Conservation (phyloP, 257 asterid species). For the Solanum ossicruentum region DNA sequence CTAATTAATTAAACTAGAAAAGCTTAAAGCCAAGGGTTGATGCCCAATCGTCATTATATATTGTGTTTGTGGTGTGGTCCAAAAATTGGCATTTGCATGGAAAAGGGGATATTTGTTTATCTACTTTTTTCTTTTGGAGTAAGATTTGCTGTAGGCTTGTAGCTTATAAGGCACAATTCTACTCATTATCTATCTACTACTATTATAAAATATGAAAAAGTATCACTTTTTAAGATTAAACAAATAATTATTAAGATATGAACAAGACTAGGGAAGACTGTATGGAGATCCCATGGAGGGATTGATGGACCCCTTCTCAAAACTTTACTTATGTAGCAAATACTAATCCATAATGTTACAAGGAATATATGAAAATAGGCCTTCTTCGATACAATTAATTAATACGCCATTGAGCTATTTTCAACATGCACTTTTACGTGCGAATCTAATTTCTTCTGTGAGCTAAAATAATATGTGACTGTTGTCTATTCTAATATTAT, state of each 20-base stretch:
- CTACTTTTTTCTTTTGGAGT: not conserved
- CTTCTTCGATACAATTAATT: not conserved
- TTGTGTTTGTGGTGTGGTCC: not conserved
- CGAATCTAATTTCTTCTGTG: not conserved
- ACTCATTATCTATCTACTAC: not conserved
- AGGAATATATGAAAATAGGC: not conserved
- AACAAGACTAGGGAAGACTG: not conserved
- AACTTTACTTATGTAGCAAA: not conserved
- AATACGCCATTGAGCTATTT: not conserved
- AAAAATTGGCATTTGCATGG: not conserved
- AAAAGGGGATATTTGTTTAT: not conserved
- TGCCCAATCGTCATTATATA: not conserved
- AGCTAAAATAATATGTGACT: not conserved
- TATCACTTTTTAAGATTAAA: not conserved
- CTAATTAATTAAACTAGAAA: not conserved
- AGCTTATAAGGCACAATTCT: slow-evolving; percentile 1
- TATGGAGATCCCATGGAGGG: not conserved
- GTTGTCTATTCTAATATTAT: no score
- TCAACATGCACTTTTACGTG: not conserved
- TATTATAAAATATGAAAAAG: not conserved
- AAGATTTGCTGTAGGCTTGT: not conserved
- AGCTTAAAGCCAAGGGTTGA: not conserved
- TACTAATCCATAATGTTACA: not conserved
- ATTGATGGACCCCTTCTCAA: not conserved
- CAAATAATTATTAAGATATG: not conserved